Conservation (phyloP, 805 yeast species). For the Hemisphaericaspora nanyangensis region DNA sequence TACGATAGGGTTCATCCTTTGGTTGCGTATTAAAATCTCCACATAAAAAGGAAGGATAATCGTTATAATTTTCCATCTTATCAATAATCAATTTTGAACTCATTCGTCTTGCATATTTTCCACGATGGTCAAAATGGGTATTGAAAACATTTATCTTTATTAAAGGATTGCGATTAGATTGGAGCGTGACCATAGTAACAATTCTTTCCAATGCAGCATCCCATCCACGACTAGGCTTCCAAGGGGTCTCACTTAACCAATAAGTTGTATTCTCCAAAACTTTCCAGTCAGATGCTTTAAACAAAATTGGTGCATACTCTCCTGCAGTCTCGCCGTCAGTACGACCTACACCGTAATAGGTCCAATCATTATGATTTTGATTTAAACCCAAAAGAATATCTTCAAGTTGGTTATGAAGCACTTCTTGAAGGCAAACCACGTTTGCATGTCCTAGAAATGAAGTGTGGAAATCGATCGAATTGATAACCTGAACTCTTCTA, state of each 20-base stretch:
- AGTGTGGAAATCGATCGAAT: conserved; percentile 29
- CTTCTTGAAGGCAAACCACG: conserved; percentile 42
- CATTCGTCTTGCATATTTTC: conserved; percentile 31
- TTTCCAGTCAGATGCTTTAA: conserved; percentile 27
- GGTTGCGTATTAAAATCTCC: conserved; percentile 45
- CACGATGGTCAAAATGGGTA: conserved; percentile 42
- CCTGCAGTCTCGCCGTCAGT: conserved; percentile 28
- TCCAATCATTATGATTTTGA: conserved; percentile 19
- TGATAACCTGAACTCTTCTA: conserved; percentile 34
- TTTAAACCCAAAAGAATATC: conserved; percentile 29
- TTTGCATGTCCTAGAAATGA: conserved; percentile 20
- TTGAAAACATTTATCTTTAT: conserved; percentile 30
- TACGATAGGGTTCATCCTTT: conserved; percentile 35
- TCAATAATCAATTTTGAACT: conserved; percentile 32
- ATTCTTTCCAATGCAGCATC: conserved; percentile 41
- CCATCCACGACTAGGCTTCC: conserved; percentile 38
- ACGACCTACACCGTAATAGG: conserved; percentile 36
- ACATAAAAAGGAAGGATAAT: conserved; percentile 35
- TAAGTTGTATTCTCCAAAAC: conserved; percentile 27
- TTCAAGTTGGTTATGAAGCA: conserved; percentile 31
- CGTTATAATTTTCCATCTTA: conserved; percentile 27
- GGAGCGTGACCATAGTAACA: conserved; percentile 35
- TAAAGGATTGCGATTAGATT: conserved; percentile 25
- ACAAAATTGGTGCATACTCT: conserved; percentile 37
- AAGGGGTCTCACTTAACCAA: conserved; percentile 41